These are phyloP conservation scores for Lipomyces sp. DNA, from an alignment of 805 yeast species.

Conservation along the genomic window DNA sequence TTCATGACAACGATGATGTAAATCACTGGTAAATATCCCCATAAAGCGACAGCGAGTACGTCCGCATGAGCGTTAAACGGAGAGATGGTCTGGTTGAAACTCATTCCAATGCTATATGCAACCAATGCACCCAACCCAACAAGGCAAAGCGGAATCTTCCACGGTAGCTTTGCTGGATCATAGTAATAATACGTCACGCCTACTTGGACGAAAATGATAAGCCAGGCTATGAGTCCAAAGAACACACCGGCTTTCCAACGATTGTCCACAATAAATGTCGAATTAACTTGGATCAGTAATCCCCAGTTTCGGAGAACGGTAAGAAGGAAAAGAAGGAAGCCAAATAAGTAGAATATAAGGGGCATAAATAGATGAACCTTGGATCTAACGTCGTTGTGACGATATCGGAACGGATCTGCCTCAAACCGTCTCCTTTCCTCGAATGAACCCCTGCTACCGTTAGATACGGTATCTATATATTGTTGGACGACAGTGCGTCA, in stretches of 20 bases:
- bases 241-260: constrained; percentile 43
- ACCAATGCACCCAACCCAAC: constrained; percentile 29
- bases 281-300: constrained; percentile 16
- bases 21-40: constrained; percentile 41
- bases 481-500: neutral
- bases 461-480: neutral
- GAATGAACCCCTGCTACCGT: constrained; percentile 37
- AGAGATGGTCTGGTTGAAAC: constrained; percentile 31
- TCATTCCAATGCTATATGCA: constrained; percentile 33
- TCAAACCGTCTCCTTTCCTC: constrained; percentile 41
- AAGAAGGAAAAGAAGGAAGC: constrained; percentile 39
- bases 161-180: constrained; percentile 35
- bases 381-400: constrained; percentile 36
- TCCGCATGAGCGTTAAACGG: constrained; percentile 40
- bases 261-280: constrained; percentile 30
- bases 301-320: constrained; percentile 43
- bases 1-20: constrained; percentile 39
- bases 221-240: constrained; percentile 39
- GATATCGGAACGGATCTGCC: constrained; percentile 40
- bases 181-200: constrained; percentile 36
- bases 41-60: constrained; percentile 36
- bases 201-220: constrained; percentile 34
- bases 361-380: constrained; percentile 39
- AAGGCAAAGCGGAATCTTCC: constrained; percentile 31
- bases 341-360: constrained; percentile 39